These are phyloP conservation scores for Chytridiales sp. DNA, from an alignment of 371 early-diverging fungal species.

Conservation along the genomic window DNA sequence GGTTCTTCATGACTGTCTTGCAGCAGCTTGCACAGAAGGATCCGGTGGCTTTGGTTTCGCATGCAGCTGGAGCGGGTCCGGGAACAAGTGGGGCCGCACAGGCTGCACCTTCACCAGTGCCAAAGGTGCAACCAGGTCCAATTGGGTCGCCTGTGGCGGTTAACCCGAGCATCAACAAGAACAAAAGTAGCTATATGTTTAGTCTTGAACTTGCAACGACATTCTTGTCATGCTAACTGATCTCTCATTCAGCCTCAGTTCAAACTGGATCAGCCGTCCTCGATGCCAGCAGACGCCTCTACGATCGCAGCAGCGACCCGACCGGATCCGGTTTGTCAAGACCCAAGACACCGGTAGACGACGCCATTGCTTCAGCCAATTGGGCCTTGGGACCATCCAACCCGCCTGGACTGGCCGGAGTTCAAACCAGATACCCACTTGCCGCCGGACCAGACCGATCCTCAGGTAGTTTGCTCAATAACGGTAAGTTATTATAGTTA, in stretches of 20 bases:
- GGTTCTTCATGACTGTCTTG: slow-evolving; percentile 87
- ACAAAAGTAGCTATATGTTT: too few relatives aligned
- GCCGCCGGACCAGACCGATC: neutral
- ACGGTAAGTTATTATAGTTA: too few relatives aligned
- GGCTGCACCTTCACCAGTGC: neutral
- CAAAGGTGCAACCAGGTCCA: slow-evolving; percentile 3
- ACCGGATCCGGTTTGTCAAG: slow-evolving; percentile 35
- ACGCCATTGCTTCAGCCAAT: slow-evolving; percentile 47
- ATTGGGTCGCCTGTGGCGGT: slow-evolving; percentile 16
- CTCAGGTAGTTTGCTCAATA: slow-evolving; percentile 14
- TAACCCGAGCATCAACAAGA: too few relatives aligned
- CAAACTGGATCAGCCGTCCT: too few relatives aligned
- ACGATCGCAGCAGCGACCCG: slow-evolving; percentile 19
- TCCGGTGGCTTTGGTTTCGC: slow-evolving; percentile 22
- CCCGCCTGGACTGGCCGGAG: slow-evolving; percentile 15
- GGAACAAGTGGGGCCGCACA: neutral
- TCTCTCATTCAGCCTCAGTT: too few relatives aligned
- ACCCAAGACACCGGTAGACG: slow-evolving; percentile 68
- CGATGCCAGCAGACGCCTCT: too few relatives aligned
- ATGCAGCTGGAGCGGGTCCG: neutral
- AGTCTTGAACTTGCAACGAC: too few relatives aligned
- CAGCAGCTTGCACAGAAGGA: slow-evolving; percentile 84
- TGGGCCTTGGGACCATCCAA: slow-evolving; percentile 51
- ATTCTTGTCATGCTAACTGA: too few relatives aligned
- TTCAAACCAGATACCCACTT: slow-evolving; percentile 48